Conservation (phyloP, 1,284 basidiomycete species). For the Fomitopsis pinicola region DNA sequence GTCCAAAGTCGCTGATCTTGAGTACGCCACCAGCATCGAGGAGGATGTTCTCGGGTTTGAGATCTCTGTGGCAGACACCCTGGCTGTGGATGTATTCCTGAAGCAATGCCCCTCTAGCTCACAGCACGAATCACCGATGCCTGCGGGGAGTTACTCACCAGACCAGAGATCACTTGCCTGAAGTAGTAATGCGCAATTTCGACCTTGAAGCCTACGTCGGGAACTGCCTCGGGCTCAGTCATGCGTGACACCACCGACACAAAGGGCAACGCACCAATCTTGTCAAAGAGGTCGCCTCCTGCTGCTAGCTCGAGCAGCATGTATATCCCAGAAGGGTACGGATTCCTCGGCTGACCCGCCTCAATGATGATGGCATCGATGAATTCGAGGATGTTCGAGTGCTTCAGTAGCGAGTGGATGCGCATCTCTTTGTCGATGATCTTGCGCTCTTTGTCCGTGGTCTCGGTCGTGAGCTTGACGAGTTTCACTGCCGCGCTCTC, state of each 20-base stretch:
- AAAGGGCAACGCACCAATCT: conserved; percentile 65
- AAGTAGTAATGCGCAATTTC: conserved; percentile 93
- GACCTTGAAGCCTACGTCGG: conserved; percentile 85
- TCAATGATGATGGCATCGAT: conserved; percentile 76
- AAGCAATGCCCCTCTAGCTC: conserved; percentile 1
- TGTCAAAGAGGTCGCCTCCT: conserved; percentile 96
- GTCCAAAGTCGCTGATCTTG: conserved; percentile 95
- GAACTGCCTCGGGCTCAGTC: conserved; percentile 40
- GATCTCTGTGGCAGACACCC: conserved; percentile 93
- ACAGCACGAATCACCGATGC: neutral
- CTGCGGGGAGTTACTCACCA: conserved; percentile 38
- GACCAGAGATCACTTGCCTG: conserved; percentile 80
- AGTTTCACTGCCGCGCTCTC: conserved; percentile 85
- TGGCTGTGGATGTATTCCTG: conserved; percentile 83
- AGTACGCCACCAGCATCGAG: conserved; percentile 76
- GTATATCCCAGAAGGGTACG: conserved; percentile 79
- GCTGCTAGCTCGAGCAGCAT: conserved; percentile 91
- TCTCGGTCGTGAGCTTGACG: conserved; percentile 56
- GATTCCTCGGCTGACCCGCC: conserved; percentile 44
- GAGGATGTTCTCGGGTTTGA: conserved; percentile 95
- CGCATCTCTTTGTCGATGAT: conserved; percentile 92
- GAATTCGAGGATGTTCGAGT: conserved; percentile 84
- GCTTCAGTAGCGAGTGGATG: conserved; percentile 82
- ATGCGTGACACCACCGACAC: neutral
- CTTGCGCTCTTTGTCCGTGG: conserved; percentile 66